Percentiles rank a stretch among this genome's conserved stretches.
Conservation (phyloP, 768 basidiomycete species). For the Dioszegia hungarica region DNA sequence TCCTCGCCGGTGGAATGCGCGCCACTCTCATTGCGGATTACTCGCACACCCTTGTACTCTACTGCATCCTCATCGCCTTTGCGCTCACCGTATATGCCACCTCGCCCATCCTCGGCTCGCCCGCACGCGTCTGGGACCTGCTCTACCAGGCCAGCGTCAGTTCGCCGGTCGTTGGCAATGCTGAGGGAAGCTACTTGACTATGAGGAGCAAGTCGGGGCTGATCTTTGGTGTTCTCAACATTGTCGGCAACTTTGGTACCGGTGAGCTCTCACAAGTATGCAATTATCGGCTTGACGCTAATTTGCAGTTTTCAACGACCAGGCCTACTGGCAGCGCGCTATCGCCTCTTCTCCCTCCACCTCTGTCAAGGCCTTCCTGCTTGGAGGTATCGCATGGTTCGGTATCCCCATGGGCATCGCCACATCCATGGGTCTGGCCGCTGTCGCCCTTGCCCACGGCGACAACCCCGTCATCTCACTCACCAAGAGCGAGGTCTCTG, state of each 20-base stretch:
- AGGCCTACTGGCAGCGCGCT: constrained; percentile 85
- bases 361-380: constrained; percentile 84
- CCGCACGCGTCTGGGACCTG: constrained; percentile 70
- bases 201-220: constrained; percentile 72
- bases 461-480: constrained; percentile 54
- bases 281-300: not conserved
- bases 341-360: constrained; percentile 77
- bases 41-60: constrained; percentile 80
- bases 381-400: constrained; percentile 89
- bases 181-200: constrained; percentile 76
- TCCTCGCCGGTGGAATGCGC: constrained; percentile 48
- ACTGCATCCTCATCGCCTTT: constrained; percentile 72
- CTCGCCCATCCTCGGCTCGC: constrained; percentile 66
- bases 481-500: constrained; percentile 65
- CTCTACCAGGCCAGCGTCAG: constrained; percentile 58
- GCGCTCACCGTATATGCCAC: constrained; percentile 79
- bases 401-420: constrained; percentile 53
- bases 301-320: constrained; percentile 52
- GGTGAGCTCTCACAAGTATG: not conserved
- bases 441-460: constrained; percentile 65
- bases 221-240: constrained; percentile 79
- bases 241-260: constrained; percentile 71
- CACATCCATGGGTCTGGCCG: constrained; percentile 79
- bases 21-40: constrained; percentile 53
- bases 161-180: constrained; percentile 72